Percentiles rank a stretch among this genome's conserved stretches.
Conservation (phyloP, 2,329 filamentous ascomycete genomes). For the Phialemoniopsis sp. region DNA sequence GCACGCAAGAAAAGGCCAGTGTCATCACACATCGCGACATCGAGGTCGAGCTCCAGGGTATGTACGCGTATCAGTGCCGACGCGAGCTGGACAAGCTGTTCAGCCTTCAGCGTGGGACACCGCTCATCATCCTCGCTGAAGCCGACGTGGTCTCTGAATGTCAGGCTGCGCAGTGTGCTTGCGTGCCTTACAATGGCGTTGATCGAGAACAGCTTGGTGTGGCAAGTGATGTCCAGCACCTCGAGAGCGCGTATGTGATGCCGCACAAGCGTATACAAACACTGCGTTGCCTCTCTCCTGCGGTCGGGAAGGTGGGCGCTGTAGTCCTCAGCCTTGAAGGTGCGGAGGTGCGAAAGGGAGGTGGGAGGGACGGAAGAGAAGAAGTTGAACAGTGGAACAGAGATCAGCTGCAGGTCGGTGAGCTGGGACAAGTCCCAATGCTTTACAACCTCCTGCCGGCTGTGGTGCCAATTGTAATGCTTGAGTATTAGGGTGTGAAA, state of each 20-base stretch:
- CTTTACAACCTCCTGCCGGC: conserved; percentile 23
- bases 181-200: conserved; percentile 33
- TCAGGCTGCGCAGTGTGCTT: conserved; percentile 28
- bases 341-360: conserved; percentile 28
- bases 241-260: conserved; percentile 29
- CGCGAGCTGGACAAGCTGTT: conserved; percentile 27
- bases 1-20: conserved; percentile 29
- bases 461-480: conserved; percentile 47
- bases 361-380: conserved; percentile 32
- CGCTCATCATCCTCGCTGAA: conserved; percentile 34
- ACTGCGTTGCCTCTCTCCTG: conserved; percentile 31
- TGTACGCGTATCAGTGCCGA: conserved; percentile 23
- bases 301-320: conserved; percentile 32
- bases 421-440: conserved; percentile 46
- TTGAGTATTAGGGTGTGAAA: conserved; percentile 34
- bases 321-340: conserved; percentile 38
- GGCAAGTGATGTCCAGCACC: conserved; percentile 34
- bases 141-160: conserved; percentile 40
- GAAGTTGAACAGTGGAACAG: conserved; percentile 39
- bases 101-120: conserved; percentile 34
- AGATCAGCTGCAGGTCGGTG: conserved; percentile 31
- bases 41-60: conserved; percentile 43
- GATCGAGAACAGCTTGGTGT: conserved; percentile 32
- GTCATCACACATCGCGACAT: conserved; percentile 26
- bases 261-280: conserved; percentile 31